Conservation (phyloP, 441 rosid genomes). For the Mallotus repandus region DNA sequence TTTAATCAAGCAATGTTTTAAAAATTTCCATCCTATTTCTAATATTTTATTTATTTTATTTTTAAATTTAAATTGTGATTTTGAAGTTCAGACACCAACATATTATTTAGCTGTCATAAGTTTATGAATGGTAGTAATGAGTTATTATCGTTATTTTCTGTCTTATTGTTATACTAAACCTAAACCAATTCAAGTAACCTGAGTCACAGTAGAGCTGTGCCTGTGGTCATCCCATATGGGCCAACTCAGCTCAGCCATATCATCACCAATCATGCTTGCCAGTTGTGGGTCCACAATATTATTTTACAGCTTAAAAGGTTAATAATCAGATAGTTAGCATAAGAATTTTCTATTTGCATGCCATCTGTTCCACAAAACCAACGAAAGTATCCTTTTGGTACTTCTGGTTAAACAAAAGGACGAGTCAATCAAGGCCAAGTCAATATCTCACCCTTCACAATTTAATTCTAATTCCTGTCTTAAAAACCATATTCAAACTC, state of each 20-base stretch:
- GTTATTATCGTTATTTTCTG: no score
- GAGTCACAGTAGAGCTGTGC: no score
- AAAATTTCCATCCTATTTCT: no score
- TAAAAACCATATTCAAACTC: background rate
- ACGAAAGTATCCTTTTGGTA: no score
- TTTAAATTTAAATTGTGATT: no score
- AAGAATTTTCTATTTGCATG: background rate
- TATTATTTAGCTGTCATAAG: no score
- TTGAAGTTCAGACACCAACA: no score
- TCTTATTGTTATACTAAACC: no score
- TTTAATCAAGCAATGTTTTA: no score
- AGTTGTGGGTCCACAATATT: constrained; percentile 4
- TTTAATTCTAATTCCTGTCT: background rate
- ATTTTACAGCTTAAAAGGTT: background rate
- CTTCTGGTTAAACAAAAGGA: background rate
- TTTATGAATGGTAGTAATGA: no score
- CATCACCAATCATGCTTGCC: constrained; percentile 6
- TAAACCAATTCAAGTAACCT: no score
- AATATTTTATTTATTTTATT: no score
- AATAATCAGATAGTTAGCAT: background rate
- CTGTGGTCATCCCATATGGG: background rate
- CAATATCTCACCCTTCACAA: background rate
- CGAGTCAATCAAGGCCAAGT: constrained; percentile 16
- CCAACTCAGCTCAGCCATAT: background rate
- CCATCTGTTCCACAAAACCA: background rate